Evolutionary conservation across 345 rosid species (phyloP), one percentile per base, ranked within the genome.

Genomic region (Isatis tinctoria): DNA sequence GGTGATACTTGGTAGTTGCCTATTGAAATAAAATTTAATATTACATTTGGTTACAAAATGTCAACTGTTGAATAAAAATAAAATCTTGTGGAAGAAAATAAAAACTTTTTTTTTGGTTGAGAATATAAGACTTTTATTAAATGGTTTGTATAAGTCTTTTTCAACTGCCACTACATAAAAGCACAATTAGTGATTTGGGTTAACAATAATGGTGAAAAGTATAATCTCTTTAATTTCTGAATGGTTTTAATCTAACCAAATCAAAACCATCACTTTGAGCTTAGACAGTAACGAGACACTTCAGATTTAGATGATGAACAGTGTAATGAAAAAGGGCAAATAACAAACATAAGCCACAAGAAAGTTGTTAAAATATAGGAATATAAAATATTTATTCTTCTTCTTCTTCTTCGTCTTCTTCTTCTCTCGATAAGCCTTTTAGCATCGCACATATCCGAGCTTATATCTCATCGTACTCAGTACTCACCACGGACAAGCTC

Each of bases 1-100:
- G 74, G 88, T 85, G 57, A 62, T 71, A 11, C 74, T 68, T 54
- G 61, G 10, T 57, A 30, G 20, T 40, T 10, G 5, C 40, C 37
- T 33, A 10, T 12, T 67, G 36, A 30, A 59, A 43, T 28, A 41
- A 57, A 59, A 16, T 17, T 17, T 10, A 17, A 40, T 41, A 54
- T 43, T 72, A 22, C 18, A 65, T 24, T 64, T 73, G 64, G 48
- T 30, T 73, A 20, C 37, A 60, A 60, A 32, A 43, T 68, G 69
- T 75, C 63, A 65, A 33, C 4, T 56, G 32, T 56, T 44, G 14
- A 33, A 61, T 49, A 3, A 32, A 40, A 30, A 12, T 30, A 30
- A 32, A 28, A 65, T 6, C 16, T 30, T 39, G 30, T 12, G 11
- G 13, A 30, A 56, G 1, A 22, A 52, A 52, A 26, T 24, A 24